Conservation (phyloP, 2,329 filamentous ascomycete genomes). For the Chaetothyriales sp. region DNA sequence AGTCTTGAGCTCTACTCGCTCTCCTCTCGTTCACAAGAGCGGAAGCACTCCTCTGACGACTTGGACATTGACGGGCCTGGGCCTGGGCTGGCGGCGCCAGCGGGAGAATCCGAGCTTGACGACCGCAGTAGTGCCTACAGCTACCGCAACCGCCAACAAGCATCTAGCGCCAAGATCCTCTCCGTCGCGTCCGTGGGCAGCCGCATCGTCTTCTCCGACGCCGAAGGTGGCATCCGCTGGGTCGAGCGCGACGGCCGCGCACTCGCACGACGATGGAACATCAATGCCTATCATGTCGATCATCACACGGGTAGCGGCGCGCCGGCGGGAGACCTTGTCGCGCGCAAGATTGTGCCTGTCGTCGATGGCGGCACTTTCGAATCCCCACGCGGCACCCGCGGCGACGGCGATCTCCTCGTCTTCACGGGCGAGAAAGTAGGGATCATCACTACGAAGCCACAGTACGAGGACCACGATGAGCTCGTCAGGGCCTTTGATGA, state of each 20-base stretch:
- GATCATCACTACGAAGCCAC: slow-evolving; percentile 31
- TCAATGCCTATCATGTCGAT: slow-evolving; percentile 34
- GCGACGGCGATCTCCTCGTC: slow-evolving; percentile 70
- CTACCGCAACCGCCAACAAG: slow-evolving; percentile 71
- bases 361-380: slow-evolving; percentile 39
- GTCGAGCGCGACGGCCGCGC: slow-evolving; percentile 65
- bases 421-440: slow-evolving; percentile 84
- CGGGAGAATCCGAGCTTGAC: neutral
- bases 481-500: slow-evolving; percentile 30
- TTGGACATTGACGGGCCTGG: neutral
- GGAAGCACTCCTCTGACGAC: neutral
- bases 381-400: slow-evolving; percentile 37
- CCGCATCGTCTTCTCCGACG: slow-evolving; percentile 69
- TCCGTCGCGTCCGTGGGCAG: slow-evolving; percentile 71
- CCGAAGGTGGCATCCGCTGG: slow-evolving; percentile 76
- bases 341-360: slow-evolving; percentile 18
- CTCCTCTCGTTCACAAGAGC: slow-evolving; percentile 4
- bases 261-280: slow-evolving; percentile 40
- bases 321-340: slow-evolving; percentile 8
- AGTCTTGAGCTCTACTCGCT: slow-evolving; percentile 71
- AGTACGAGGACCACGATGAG: slow-evolving; percentile 23
- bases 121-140: slow-evolving; percentile 23
- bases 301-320: slow-evolving; percentile 1
- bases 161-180: slow-evolving; percentile 65
- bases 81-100: neutral